Evolutionary conservation across 2,329 filamentous ascomycete genomes (phyloP), one percentile per base, ranked within the genome.

Genomic region (Zopfia rhizophila): DNA sequence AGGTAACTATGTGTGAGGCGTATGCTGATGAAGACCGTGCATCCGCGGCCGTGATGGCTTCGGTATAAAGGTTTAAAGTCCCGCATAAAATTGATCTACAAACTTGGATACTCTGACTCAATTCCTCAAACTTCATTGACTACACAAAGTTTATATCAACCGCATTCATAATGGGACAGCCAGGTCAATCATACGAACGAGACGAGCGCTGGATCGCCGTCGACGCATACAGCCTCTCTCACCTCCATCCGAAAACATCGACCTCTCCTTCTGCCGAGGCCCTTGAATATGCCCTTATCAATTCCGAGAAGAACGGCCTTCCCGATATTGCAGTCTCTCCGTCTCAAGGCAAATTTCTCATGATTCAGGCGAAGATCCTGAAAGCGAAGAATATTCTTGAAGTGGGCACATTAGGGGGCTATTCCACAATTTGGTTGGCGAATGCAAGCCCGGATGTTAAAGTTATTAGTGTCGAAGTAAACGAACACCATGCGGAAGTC

Each of bases 381-480:
- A 54, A 51, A 18, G 65, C 63, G 14, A 61, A 58, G 41, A 58
- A 63, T 32, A 52, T 66, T 5, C 76, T 84, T 24, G 82, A 85
- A 58, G 68, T 84, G 35, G 82, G 82, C 17, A 83, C 79, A 0
- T 61, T 84, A 18, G 81, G 81, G 10, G 81, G 75, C 6, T 84
- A 82, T 61, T 76, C 75, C 1, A 74, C 77, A 11, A 79, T 83
- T 41, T 83, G 78, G 72, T 71, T 84, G 36, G 80, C 79, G 3
- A 62, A 61, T 14, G 58, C 68, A 10, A 64, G 61, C 8, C 68
- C 70, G 0, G 58, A 66, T 14, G 55, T 72, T 4, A 59, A 72
- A 13, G 73, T 84, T 12, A 82, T 77, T 0, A 81, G 73, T 33
- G 72, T 84, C 36, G 81, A 84, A 55, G 71, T 79, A 24, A 60